phyloP scores from a whole-genome alignment of 1,284 basidiomycete genomes.

The Puccinia coronata region DNA sequence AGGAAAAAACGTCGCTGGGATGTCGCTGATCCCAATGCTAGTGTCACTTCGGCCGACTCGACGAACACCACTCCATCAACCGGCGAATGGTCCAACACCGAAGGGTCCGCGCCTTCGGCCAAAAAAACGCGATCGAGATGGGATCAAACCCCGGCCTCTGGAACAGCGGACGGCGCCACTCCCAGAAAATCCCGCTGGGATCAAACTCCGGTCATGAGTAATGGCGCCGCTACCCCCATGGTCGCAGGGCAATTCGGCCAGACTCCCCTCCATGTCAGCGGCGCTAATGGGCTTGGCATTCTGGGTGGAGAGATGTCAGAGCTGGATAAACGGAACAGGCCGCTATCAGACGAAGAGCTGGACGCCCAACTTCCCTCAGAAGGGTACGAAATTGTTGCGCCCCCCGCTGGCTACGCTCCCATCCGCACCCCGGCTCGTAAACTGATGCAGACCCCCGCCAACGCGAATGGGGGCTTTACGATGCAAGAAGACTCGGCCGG shows the following conservation, averaged over 20 bases:
- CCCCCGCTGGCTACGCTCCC: conserved; percentile 90
- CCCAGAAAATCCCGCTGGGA: conserved; percentile 86
- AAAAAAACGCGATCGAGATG: conserved; percentile 91
- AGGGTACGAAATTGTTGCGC: conserved; percentile 88
- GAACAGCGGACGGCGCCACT: conserved; percentile 64
- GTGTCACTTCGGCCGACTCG: conserved; percentile 61
- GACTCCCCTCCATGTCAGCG: conserved; percentile 56
- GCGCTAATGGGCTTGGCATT: conserved; percentile 54
- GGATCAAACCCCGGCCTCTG: conserved; percentile 83
- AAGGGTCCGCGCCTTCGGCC: conserved; percentile 69
- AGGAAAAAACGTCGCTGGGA: conserved; percentile 83
- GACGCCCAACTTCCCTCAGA: conserved; percentile 80
- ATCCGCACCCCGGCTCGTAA: conserved; percentile 73
- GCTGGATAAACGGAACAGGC: conserved; percentile 85
- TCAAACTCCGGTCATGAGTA: conserved; percentile 67
- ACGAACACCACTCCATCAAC: conserved; percentile 61
- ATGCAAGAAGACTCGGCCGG: conserved; percentile 93
- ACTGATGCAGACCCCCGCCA: conserved; percentile 67
- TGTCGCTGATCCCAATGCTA: conserved; percentile 67
- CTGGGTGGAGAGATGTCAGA: conserved; percentile 54
- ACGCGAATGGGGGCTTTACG: conserved; percentile 82
- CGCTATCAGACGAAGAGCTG: conserved; percentile 92
- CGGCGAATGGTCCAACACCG: conserved; percentile 71
- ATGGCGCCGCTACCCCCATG: conserved; percentile 51
- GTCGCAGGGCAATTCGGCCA: conserved; percentile 57